Evolutionary conservation across 164 flowering plant species (phyloP).

Genomic region (grape (Vitis vinifera)): DNA sequence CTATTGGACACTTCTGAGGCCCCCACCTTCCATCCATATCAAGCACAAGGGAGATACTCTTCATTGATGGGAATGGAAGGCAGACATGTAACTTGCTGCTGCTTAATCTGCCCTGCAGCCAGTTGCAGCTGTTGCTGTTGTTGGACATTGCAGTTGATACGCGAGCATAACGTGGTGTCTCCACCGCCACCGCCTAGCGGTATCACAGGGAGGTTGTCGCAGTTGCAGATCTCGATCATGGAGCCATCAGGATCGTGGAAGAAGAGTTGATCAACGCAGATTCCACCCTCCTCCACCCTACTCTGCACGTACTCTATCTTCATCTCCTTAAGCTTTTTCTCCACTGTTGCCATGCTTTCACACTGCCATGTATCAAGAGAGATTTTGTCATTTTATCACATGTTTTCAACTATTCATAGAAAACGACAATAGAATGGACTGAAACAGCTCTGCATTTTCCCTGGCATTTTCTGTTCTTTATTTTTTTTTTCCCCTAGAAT

Average conservation of each 20-base stretch:
- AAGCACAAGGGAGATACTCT: constrained; percentile 2
- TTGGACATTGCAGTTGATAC: constrained; percentile 6
- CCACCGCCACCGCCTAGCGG: constrained; percentile 19
- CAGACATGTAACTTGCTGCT: background rate
- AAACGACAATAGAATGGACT: background rate
- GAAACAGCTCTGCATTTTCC: too few relatives aligned
- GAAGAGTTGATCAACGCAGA: constrained; percentile 44
- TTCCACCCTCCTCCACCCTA: constrained; percentile 38
- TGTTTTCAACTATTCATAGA: background rate
- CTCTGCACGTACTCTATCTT: constrained; percentile 29
- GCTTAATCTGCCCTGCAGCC: background rate
- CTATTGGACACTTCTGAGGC: background rate
- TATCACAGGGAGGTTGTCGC: constrained; percentile 44
- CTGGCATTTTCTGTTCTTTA: too few relatives aligned
- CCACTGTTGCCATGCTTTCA: constrained; percentile 42
- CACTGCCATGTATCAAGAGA: constrained; percentile 23
- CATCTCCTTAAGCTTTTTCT: constrained; percentile 38
- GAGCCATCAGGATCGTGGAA: constrained; percentile 52
- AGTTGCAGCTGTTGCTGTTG: constrained; percentile 3
- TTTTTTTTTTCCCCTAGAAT: too few relatives aligned
- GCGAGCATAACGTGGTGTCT: constrained; percentile 12
- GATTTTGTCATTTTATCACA: background rate
- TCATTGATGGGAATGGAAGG: background rate
- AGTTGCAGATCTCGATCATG: constrained; percentile 52
- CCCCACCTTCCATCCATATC: background rate